Percentiles rank a stretch among this genome's conserved stretches.
Evolutionary conservation across 805 yeast genomes (phyloP).

Genomic region (Clavispora carvajalis): DNA sequence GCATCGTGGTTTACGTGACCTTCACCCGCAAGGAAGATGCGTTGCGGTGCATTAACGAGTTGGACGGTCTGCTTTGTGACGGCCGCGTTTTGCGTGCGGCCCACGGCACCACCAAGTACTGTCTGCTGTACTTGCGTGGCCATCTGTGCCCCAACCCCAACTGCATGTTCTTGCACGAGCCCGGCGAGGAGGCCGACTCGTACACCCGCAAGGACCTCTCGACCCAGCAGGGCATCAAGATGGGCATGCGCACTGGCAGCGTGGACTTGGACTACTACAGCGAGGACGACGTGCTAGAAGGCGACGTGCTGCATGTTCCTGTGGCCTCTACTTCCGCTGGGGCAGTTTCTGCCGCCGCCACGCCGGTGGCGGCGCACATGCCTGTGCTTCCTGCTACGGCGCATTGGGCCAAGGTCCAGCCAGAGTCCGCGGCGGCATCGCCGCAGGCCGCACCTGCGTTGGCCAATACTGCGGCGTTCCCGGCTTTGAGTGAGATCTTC

Average conservation of each 20-base stretch:
- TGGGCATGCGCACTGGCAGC: constrained; percentile 34
- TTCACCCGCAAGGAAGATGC: constrained; percentile 94
- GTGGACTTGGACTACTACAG: constrained; percentile 10
- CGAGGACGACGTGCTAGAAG: constrained; percentile 7
- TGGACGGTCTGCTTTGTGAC: constrained; percentile 89
- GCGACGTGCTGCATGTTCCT: not conserved
- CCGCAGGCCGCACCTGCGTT: constrained; percentile 35
- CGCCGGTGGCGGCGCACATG: constrained; percentile 18
- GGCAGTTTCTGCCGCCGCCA: constrained; percentile 4
- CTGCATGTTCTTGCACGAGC: constrained; percentile 98
- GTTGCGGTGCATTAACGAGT: constrained; percentile 82
- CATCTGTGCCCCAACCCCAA: constrained; percentile 97
- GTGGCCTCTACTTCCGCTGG: too few relatives aligned
- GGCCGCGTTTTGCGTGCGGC: constrained; percentile 90
- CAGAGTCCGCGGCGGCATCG: constrained; percentile 26
- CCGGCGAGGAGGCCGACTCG: constrained; percentile 98
- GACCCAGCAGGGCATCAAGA: constrained; percentile 64
- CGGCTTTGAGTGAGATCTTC: constrained; percentile 48
- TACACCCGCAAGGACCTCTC: constrained; percentile 86
- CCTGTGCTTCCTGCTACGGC: constrained; percentile 60
- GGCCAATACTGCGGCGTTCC: constrained; percentile 52
- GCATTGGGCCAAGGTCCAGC: constrained; percentile 21
- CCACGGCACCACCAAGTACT: constrained; percentile 97
- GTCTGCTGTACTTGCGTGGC: constrained; percentile 92
- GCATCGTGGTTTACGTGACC: constrained; percentile 94